Percentiles rank a stretch among this genome's conserved stretches.
These are phyloP conservation scores for Pleurotus tuber-regium DNA, from an alignment of 768 basidiomycete species.

Conservation along the genomic window DNA sequence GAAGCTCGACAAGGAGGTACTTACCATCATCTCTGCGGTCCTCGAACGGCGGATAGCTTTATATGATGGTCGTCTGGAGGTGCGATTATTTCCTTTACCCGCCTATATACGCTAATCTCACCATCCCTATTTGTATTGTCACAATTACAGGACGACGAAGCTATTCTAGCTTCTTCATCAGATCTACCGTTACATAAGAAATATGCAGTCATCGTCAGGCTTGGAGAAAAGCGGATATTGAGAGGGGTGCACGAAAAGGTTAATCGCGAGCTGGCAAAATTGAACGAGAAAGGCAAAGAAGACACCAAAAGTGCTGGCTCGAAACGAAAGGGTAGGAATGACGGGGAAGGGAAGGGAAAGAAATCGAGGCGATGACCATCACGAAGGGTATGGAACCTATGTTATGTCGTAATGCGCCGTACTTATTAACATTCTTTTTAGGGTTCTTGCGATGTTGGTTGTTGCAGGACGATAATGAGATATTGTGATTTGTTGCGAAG, in stretches of 20 bases:
- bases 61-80: conserved; percentile 63
- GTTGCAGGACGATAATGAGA: too few relatives aligned
- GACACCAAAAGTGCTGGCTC: neutral
- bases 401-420: too few relatives aligned
- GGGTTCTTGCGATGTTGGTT: too few relatives aligned
- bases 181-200: conserved; percentile 43
- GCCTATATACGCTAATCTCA: neutral
- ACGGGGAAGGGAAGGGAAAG: neutral
- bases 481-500: too few relatives aligned
- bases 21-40: conserved; percentile 47
- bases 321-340: conserved; percentile 1
- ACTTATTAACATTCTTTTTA: too few relatives aligned
- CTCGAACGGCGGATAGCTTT: conserved; percentile 46
- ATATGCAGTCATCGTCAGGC: conserved; percentile 68
- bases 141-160: conserved; percentile 48
- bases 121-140: neutral
- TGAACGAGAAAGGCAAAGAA: neutral
- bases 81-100: conserved; percentile 19
- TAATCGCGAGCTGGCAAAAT: neutral
- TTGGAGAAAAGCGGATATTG: conserved; percentile 80
- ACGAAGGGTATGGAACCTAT: too few relatives aligned
- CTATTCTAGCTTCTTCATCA: conserved; percentile 30
- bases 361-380: neutral
- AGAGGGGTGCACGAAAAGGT: conserved; percentile 23
- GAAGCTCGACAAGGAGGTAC: conserved; percentile 45